Evolutionary conservation across 495 filamentous ascomycete species (phyloP).

Genomic region (Hyaloscypha variabilis): DNA sequence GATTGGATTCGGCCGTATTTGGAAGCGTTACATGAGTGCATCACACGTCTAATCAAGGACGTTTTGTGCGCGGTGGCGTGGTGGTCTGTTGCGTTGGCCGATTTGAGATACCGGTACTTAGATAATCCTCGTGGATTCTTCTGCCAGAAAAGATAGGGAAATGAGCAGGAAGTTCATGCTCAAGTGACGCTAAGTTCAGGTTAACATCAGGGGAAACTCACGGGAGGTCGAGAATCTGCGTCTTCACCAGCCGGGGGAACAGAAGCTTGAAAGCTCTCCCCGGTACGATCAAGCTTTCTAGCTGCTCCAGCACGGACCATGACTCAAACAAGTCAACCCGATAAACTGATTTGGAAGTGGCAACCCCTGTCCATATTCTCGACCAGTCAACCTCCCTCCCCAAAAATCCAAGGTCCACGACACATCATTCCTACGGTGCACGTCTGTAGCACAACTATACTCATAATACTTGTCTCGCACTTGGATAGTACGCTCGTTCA

Average conservation of each 20-base stretch:
- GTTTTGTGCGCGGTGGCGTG: neutral
- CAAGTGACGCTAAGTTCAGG: too few species aligned
- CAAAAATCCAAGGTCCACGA: neutral
- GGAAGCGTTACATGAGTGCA: neutral
- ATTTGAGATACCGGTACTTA: neutral
- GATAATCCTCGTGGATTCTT: neutral
- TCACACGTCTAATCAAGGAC: neutral
- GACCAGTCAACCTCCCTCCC: neutral
- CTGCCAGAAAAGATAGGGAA: neutral
- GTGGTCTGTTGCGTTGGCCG: neutral
- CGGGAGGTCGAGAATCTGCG: too few species aligned
- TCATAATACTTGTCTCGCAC: neutral
- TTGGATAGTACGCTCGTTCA: neutral
- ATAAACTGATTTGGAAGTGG: neutral
- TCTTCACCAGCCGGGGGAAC: neutral
- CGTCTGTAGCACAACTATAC: neutral
- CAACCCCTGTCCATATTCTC: neutral
- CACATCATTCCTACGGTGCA: neutral
- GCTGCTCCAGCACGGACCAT: neutral
- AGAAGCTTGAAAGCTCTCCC: neutral
- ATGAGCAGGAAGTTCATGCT: neutral
- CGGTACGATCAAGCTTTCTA: neutral
- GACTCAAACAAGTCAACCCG: neutral
- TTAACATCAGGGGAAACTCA: too few species aligned
- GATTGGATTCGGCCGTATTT: neutral